These are phyloP conservation scores for Backusella mclennaniae DNA, from an alignment of 192 early-diverging fungal genomes.

Conservation along the genomic window DNA sequence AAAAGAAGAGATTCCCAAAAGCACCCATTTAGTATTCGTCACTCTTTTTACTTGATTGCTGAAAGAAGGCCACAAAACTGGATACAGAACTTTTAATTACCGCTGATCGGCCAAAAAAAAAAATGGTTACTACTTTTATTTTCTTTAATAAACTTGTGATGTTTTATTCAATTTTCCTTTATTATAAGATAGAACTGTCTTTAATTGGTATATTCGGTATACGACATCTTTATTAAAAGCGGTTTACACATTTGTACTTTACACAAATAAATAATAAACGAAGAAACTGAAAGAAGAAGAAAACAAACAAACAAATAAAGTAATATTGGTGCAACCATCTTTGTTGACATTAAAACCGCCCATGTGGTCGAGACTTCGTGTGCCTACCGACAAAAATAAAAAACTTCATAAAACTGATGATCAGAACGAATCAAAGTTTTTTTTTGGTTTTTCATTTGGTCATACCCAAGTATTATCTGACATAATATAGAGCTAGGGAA, in stretches of 20 bases:
- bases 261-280: background rate
- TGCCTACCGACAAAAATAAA: background rate
- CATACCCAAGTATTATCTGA: background rate
- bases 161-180: background rate
- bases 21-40: background rate
- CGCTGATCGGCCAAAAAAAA: background rate
- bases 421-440: background rate
- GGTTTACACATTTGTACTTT: background rate
- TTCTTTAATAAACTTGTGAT: background rate
- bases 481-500: background rate
- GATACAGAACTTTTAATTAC: background rate
- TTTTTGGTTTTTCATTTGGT: background rate
- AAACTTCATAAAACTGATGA: background rate
- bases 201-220: too few relatives aligned
- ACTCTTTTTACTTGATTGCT: background rate
- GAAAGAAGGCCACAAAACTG: background rate
- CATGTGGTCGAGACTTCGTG: constrained; percentile 1
- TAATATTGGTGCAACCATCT: background rate
- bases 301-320: background rate
- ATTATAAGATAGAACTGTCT: too few relatives aligned
- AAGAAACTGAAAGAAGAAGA: background rate
- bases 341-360: background rate
- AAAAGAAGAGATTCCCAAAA: background rate
- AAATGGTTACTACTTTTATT: background rate
- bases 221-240: too few relatives aligned